Evolutionary conservation across 1,139 yeast genomes (phyloP), one percentile per base, ranked within the genome.

Genomic region (Blastobotrys persicus): DNA sequence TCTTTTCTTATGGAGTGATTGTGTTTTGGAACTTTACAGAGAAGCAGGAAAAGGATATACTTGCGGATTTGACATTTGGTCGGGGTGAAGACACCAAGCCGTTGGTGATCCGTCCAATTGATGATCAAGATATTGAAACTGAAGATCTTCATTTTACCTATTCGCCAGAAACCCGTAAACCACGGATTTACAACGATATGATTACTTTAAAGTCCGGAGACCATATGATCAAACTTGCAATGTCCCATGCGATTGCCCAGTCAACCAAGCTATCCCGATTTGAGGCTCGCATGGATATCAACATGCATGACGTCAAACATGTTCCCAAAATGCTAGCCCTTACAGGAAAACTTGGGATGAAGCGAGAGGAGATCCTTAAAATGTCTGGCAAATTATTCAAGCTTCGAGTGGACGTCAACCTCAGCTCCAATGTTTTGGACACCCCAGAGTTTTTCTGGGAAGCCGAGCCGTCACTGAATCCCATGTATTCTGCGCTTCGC

Each of bases 371-470:
- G 59, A 73, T 92, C 28, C 69, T 92, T 53, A 87, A 84, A 61
- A 88, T 91, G 62, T 86, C 96, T 0, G 98, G 98, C 12, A 83
- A 86, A 62, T 70, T 92, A 46, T 91, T 91, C 72, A 91, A 89
- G 60, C 68, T 92, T 31, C 74, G 98, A 44, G 96, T 91, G 6
- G 98, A 92, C 67, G 98, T 92, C 2, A 92, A 92, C 64, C 72
- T 92, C 49, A 85, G 94, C 4, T 87, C 96, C 12, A 88, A 89
- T 53, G 91, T 92, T 19, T 74, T 92, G 50, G 98, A 92, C 63
- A 89, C 96, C 0, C 98, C 98, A 0, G 96, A 88, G 52, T 89
- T 88, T 62, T 92, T 92, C 66, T 92, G 98, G 98, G 87, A 92
- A 20, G 80, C 85, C 54, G 98, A 92, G 67, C 98, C 98, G 2